Conservation (phyloP, 225 moss, liverwort and hornwort genomes). For the Thuidium tamariscinum region DNA sequence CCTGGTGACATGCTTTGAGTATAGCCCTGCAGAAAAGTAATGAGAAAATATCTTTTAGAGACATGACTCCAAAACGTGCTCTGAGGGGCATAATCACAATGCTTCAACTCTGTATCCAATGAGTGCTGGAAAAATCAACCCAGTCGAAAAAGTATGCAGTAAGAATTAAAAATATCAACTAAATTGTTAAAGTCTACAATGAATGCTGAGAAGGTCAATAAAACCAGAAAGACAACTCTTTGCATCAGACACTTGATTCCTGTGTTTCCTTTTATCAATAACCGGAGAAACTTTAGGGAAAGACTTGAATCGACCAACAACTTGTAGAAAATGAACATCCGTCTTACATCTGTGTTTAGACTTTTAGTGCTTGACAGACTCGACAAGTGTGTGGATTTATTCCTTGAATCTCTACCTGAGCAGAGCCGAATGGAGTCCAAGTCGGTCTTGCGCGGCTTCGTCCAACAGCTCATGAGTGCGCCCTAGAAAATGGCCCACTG, state of each 20-base stretch:
- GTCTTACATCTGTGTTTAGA: not conserved
- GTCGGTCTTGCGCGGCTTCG: conserved; percentile 40
- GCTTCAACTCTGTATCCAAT: not conserved
- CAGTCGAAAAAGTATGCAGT: not conserved
- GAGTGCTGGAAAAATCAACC: not conserved
- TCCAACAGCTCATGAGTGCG: conserved; percentile 37
- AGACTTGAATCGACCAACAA: not conserved
- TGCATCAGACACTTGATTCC: not conserved
- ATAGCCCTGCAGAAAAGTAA: conserved; percentile 27
- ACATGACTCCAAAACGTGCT: not conserved
- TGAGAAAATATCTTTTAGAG: not conserved
- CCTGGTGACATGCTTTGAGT: conserved; percentile 53
- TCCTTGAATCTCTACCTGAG: conserved; percentile 27
- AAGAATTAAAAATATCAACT: not conserved
- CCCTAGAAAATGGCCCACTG: conserved; percentile 18
- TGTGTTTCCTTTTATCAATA: not conserved
- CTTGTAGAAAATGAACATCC: not conserved
- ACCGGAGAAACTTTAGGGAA: not conserved
- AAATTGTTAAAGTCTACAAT: not conserved
- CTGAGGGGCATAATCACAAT: not conserved
- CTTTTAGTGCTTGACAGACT: not conserved
- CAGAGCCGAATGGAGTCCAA: conserved; percentile 24
- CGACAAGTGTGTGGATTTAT: not conserved
- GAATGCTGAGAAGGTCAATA: not conserved
- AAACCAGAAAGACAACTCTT: not conserved